Evolutionary conservation across 2,329 filamentous ascomycete genomes (phyloP).

Genomic region (Colletotrichum destructivum): DNA sequence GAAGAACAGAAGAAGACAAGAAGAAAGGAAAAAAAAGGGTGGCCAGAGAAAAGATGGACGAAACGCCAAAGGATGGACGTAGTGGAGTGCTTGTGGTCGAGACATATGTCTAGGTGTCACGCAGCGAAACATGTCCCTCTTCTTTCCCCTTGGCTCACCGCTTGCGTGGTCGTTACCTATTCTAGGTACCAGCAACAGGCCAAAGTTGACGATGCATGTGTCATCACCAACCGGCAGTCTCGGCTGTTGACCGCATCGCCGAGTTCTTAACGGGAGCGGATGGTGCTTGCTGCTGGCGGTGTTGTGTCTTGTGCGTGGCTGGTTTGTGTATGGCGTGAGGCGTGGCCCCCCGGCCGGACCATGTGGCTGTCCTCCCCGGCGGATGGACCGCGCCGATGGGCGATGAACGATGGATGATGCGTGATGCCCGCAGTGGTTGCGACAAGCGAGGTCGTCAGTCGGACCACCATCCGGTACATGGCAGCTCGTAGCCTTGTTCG

Average conservation of each 20-base stretch:
- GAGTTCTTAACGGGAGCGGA: neutral
- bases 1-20: too few species aligned
- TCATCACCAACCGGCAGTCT: neutral
- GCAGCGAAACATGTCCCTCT: neutral
- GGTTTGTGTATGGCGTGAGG: slow-evolving; percentile 28
- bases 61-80: too few species aligned
- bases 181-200: neutral
- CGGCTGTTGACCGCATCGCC: neutral
- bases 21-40: neutral
- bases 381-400: slow-evolving; percentile 1
- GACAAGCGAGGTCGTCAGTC: neutral
- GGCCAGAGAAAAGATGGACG: neutral
- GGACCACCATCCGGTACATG: slow-evolving; percentile 9
- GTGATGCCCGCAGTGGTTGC: slow-evolving; percentile 22
- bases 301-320: slow-evolving; percentile 14
- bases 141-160: slow-evolving; percentile 3
- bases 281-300: neutral
- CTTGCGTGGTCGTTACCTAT: neutral
- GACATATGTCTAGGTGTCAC: neutral
- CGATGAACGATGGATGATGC: slow-evolving; percentile 2
- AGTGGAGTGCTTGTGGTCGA: neutral
- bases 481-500: neutral
- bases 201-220: neutral
- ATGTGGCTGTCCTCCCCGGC: slow-evolving; percentile 1
- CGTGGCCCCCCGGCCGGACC: slow-evolving; percentile 15